Evolutionary conservation across 2,329 filamentous ascomycete genomes (phyloP), one percentile per base, ranked within the genome.

Genomic region (Drechmeria coniospora): DNA sequence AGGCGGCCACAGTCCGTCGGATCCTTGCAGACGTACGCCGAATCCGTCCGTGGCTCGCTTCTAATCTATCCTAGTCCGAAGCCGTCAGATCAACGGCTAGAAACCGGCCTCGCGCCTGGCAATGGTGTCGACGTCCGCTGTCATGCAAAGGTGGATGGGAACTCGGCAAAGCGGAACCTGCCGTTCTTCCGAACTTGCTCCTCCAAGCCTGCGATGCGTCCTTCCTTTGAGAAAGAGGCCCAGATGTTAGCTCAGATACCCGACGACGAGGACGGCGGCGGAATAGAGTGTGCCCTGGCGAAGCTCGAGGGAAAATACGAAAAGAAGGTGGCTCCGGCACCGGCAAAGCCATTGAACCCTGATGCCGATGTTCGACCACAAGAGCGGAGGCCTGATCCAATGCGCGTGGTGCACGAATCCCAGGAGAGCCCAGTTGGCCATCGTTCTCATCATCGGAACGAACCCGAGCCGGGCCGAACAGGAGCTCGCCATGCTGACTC

Each of bases 231-330:
- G 50, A 77, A 69, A 3, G 84, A 92, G 42, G 82, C 92, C 1
- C 75, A 86, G 33, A 81, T 81, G 41, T 69, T 98, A 29, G 82
- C 86, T 2, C 75, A 80, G 30, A 81, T 95, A 15, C 83, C 87
- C 0, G 86, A 94, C 44, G 82, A 92, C 21, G 48, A 59, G 11
- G 68, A 75, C 34, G 81, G 92, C 44, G 83, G 83, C 6, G 87
- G 87, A 9, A 75, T 95, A 15, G 90, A 95, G 46, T 84, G 86
- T n/a, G 82, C 90, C 1, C 52, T 98, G 27, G 56, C 86, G 41
- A 98, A 95, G 44, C 64, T 98, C 1, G 90, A 98, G 56, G 90
- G 90, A 8, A 87, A 73, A 39, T 90, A 77, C 40, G 67, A 77
- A 45, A 74, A 65, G 39, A 69, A 51, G 40, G n/a, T n/a, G n/a